Conservation (phyloP, 1,284 basidiomycete genomes). For the Ustilago trichophora region DNA sequence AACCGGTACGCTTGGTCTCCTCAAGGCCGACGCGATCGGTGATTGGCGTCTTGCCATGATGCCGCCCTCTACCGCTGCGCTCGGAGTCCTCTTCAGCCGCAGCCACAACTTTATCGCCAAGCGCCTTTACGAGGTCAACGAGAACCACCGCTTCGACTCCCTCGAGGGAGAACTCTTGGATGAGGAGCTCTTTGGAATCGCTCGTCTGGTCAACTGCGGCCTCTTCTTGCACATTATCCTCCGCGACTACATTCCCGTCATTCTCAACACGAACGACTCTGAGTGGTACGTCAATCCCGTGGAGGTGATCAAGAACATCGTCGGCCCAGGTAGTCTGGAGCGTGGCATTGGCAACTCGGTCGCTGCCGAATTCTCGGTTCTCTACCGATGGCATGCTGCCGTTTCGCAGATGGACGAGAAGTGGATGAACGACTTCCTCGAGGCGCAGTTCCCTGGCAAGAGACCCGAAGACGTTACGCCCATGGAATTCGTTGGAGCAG, state of each 20-base stretch:
- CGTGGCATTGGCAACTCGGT: slow-evolving; percentile 55
- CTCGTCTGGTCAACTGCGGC: slow-evolving; percentile 46
- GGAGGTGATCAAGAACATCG: slow-evolving; percentile 44
- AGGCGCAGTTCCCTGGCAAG: slow-evolving; percentile 32
- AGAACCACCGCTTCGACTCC: slow-evolving; percentile 35
- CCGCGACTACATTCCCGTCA: slow-evolving; percentile 57
- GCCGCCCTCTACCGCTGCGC: slow-evolving; percentile 77
- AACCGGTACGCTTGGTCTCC: slow-evolving; percentile 25
- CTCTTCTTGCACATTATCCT: slow-evolving; percentile 48
- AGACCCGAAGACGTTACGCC: slow-evolving; percentile 69
- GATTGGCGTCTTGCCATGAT: slow-evolving; percentile 71
- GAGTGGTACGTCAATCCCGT: slow-evolving; percentile 55
- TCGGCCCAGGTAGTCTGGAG: slow-evolving; percentile 32
- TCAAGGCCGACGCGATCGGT: slow-evolving; percentile 46
- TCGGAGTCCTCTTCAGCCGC: slow-evolving; percentile 74
- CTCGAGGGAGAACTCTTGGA: slow-evolving; percentile 45
- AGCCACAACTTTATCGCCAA: slow-evolving; percentile 81
- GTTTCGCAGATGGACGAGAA: slow-evolving; percentile 51
- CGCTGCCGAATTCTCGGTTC: slow-evolving; percentile 50
- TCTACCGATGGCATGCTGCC: slow-evolving; percentile 57
- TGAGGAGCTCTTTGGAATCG: slow-evolving; percentile 51
- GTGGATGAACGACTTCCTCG: slow-evolving; percentile 54
- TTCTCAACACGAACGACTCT: slow-evolving; percentile 54
- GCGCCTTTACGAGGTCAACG: slow-evolving; percentile 72
- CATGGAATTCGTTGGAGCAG: slow-evolving; percentile 72